These are phyloP conservation scores for Oryza rufipogon DNA, from an alignment of 176 grass and related monocot genomes.

Conservation along the genomic window DNA sequence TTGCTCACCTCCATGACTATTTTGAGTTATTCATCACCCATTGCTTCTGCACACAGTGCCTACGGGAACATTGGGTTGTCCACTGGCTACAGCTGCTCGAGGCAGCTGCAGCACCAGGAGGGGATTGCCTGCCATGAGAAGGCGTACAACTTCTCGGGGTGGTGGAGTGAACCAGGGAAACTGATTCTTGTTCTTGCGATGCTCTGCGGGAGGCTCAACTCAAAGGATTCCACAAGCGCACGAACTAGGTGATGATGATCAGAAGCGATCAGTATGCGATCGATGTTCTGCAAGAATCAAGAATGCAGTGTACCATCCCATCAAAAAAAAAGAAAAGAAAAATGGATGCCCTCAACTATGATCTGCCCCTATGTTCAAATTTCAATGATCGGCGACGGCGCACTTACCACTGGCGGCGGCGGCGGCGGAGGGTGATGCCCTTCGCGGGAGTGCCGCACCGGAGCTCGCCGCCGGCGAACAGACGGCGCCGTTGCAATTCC, in stretches of 20 bases:
- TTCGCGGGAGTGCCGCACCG: no score
- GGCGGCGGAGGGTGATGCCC: no score
- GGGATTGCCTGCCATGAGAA: conserved; percentile 48
- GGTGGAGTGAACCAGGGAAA: conserved; percentile 82
- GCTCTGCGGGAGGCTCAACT: conserved; percentile 82
- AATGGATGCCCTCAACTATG: no score
- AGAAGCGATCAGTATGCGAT: neutral
- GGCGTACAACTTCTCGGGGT: conserved; percentile 61
- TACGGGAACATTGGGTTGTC: conserved; percentile 79
- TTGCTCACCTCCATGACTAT: neutral
- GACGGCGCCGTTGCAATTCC: no score
- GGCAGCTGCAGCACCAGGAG: conserved; percentile 41
- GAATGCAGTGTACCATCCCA: neutral
- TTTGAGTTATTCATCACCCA: neutral
- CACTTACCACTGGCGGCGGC: no score
- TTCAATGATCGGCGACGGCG: no score
- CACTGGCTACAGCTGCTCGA: conserved; percentile 66
- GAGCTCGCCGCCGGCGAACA: no score
- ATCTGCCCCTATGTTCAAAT: neutral
- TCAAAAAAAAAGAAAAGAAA: no score
- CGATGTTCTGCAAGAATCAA: neutral
- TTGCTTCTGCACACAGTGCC: conserved; percentile 36
- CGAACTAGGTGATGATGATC: neutral
- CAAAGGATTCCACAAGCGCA: conserved; percentile 46
- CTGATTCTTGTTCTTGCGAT: conserved; percentile 60